Percentiles rank a stretch among this genome's conserved stretches.
Conservation (phyloP, 2,329 filamentous ascomycete genomes). For the Meredithiella fracta region DNA sequence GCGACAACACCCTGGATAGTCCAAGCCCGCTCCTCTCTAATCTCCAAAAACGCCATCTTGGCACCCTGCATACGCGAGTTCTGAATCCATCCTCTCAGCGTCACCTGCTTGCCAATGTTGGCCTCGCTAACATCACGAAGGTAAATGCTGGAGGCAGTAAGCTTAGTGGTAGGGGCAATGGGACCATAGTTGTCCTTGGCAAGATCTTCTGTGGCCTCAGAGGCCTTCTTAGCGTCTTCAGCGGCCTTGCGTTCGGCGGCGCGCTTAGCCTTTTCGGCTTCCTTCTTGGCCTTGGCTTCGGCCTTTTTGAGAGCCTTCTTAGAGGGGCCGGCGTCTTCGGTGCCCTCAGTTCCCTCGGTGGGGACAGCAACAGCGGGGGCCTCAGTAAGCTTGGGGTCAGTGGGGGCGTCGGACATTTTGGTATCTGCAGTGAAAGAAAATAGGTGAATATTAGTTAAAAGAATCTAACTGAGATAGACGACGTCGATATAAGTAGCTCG, state of each 20-base stretch:
- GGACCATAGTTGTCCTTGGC: constrained; percentile 69
- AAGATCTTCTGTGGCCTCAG: constrained; percentile 49
- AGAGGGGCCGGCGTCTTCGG: constrained; percentile 29
- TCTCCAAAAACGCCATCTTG: constrained; percentile 80
- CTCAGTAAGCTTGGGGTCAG: constrained; percentile 16
- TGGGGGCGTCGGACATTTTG: constrained; percentile 22
- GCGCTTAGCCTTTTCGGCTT: constrained; percentile 59
- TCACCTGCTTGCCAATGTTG: constrained; percentile 53
- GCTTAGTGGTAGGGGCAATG: constrained; percentile 40
- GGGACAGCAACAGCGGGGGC: constrained; percentile 9
- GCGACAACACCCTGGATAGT: constrained; percentile 69
- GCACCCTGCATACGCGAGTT: constrained; percentile 78
- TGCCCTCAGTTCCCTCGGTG: not conserved
- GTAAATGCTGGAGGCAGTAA: constrained; percentile 39
- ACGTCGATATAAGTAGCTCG: not conserved
- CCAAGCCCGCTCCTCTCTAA: constrained; percentile 58
- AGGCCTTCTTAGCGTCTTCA: constrained; percentile 48
- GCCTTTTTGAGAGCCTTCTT: constrained; percentile 79
- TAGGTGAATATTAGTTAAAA: no score
- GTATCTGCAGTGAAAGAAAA: not conserved
- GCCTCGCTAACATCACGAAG: constrained; percentile 48
- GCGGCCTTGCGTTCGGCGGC: constrained; percentile 61
- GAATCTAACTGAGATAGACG: no score
- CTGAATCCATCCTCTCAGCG: constrained; percentile 66
- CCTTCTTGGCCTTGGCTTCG: constrained; percentile 72